Base-by-base conservation (phyloP, 2,329 filamentous ascomycete species). In the Sporothrix curviconia region DNA sequence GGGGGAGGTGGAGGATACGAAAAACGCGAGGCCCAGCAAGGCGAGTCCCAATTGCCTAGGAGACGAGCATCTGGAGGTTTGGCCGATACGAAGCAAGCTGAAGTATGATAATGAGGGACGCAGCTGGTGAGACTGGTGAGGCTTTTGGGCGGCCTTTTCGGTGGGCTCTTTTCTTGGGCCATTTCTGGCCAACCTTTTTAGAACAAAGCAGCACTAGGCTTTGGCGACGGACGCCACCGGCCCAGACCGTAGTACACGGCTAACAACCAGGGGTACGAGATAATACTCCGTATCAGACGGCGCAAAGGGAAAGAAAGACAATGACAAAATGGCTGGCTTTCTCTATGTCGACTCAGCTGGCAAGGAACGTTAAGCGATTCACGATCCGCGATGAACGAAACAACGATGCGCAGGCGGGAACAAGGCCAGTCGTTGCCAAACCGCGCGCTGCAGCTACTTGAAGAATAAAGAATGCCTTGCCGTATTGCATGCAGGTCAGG, bases 201-300 rank as follows among this genome's bases (percentile, higher is more conserved):
- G n/a, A 7, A 39, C 52, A 46, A 55, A 14, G 19, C 7, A 49
- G 42, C 34, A 47, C 34, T 46, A 55, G 19, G 24, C 8, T n/a
- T 22, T 34, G 32, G 42, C 53, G 42, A 47, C 53, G 53, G 52
- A 11, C 52, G 37, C 52, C 52, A 55, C 53, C 53, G 53, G 53
- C 42, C 32, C 53, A 55, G 32, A 55, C 53, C 53, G 53, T 17
- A 44, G 22, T 34, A n/a, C 47, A 25, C 47, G 37, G 40, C 19
- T 30, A 14, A 46, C 22, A 22, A 12, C 49, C 34, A 52, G 49
- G 47, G 36, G 49, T 52, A n/a, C n/a, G n/a, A n/a, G n/a, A n/a
- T n/a, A n/a, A n/a, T n/a, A n/a, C n/a, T n/a, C n/a, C 30, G n/a
- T 15, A n/a, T 30, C 17, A 30, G 50, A 42, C n/a, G 32, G 19